These are phyloP conservation scores for Blastobotrys peoriensis DNA, from an alignment of 805 yeast species.

Conservation along the genomic window DNA sequence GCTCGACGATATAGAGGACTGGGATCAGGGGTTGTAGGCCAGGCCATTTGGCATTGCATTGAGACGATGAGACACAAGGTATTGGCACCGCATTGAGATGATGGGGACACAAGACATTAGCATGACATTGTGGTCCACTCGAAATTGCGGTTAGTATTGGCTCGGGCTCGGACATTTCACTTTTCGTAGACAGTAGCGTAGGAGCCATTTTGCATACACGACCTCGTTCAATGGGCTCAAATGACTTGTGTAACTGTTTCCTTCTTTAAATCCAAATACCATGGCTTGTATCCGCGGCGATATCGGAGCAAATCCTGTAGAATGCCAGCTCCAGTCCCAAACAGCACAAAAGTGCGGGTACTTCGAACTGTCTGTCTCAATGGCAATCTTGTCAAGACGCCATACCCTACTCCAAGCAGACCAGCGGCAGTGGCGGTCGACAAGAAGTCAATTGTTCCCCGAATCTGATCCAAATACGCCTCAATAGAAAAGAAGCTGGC, in stretches of 20 bases:
- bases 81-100: background rate
- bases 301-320: slow-evolving; percentile 59
- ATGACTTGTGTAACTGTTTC: no score
- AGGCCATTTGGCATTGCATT: slow-evolving; percentile 1
- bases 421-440: slow-evolving; percentile 58
- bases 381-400: slow-evolving; percentile 34
- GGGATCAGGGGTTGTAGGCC: slow-evolving; percentile 10
- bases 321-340: slow-evolving; percentile 59
- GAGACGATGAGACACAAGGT: background rate
- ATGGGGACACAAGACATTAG: background rate
- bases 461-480: slow-evolving; percentile 48
- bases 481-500: slow-evolving; percentile 55
- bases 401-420: slow-evolving; percentile 47
- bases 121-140: no score
- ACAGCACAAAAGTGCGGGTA: slow-evolving; percentile 43
- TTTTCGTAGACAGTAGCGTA: no score
- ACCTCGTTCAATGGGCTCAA: no score
- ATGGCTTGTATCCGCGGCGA: slow-evolving; percentile 53
- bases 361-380: slow-evolving; percentile 27
- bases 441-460: slow-evolving; percentile 52
- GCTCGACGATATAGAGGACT: slow-evolving; percentile 61
- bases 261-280: slow-evolving; percentile 52
- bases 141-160: no score
- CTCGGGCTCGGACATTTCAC: no score
- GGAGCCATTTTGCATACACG: no score